Conservation (phyloP, 345 rosid species). For the Salix arbutifolia region DNA sequence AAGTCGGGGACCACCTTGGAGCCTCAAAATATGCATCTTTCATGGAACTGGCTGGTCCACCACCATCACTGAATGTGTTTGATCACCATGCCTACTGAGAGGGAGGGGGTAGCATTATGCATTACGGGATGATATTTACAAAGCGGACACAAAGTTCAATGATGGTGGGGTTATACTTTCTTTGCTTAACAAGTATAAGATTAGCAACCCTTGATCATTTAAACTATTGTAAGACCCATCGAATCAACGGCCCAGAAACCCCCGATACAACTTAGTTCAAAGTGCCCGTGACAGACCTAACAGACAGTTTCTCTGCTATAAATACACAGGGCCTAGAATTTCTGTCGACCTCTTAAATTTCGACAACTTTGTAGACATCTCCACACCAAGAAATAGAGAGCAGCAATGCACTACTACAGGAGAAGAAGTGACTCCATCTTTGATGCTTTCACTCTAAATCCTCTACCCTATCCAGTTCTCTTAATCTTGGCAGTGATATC, state of each 20-base stretch:
- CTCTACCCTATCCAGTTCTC: conserved; percentile 88
- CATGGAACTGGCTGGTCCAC: not conserved
- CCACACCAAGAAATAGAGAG: not conserved
- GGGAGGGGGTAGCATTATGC: not conserved
- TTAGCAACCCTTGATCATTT: not conserved
- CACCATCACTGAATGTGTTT: not conserved
- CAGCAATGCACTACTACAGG: conserved; percentile 27
- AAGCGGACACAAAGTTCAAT: not conserved
- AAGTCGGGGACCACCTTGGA: not conserved
- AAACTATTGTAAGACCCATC: not conserved
- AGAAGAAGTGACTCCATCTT: conserved; percentile 51
- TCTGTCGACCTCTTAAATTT: conserved; percentile 4
- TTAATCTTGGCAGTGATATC: conserved; percentile 53
- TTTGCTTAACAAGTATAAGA: not conserved
- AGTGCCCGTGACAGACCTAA: not conserved
- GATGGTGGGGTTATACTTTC: not conserved
- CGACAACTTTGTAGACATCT: not conserved
- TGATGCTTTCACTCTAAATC: conserved; percentile 62
- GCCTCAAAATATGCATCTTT: not conserved
- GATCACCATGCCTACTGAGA: not conserved
- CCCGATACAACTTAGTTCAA: not conserved
- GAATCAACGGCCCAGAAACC: not conserved
- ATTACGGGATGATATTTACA: not conserved
- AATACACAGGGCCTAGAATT: not conserved
- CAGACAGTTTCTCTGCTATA: conserved; percentile 5